These are phyloP conservation scores for Sclerospora graminicola DNA, from an alignment of 352 stramenopile species.

Conservation along the genomic window DNA sequence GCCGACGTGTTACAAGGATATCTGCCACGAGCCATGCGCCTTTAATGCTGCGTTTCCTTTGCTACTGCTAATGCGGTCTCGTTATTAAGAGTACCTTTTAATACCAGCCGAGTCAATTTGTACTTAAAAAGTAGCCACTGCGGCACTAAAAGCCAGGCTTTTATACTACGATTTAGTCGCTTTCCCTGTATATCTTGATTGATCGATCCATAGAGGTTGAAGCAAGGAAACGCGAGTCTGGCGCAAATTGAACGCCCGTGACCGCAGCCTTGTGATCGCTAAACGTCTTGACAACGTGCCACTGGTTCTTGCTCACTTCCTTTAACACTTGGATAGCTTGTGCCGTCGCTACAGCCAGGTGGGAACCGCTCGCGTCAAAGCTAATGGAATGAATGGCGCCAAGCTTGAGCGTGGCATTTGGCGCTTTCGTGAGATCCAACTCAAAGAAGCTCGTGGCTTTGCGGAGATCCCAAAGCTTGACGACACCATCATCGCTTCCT, in stretches of 20 bases:
- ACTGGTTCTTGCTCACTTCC: slow-evolving; percentile 53
- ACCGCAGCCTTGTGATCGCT: slow-evolving; percentile 59
- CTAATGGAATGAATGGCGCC: slow-evolving; percentile 37
- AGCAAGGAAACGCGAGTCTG: slow-evolving; percentile 50
- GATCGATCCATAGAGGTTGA: slow-evolving; percentile 67
- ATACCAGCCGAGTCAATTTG: too few species aligned
- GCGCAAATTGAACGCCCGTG: slow-evolving; percentile 46
- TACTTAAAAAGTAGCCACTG: too few species aligned
- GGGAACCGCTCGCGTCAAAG: slow-evolving; percentile 52
- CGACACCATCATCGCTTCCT: slow-evolving; percentile 56
- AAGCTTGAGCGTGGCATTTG: slow-evolving; percentile 27
- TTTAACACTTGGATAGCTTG: slow-evolving; percentile 41
- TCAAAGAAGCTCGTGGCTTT: slow-evolving; percentile 78
- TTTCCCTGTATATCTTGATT: too few species aligned
- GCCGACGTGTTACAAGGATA: too few species aligned
- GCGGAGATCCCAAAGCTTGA: slow-evolving; percentile 92
- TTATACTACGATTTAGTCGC: too few species aligned
- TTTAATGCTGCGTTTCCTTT: too few species aligned
- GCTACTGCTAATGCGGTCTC: too few species aligned
- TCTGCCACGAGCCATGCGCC: too few species aligned
- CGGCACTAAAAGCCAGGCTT: too few species aligned
- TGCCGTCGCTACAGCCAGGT: slow-evolving; percentile 40
- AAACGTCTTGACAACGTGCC: slow-evolving; percentile 49
- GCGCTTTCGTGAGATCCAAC: slow-evolving; percentile 35
- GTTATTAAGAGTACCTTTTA: too few species aligned